Evolutionary conservation across 1,139 yeast genomes (phyloP).

Genomic region (Arxiozyma slooffiae): DNA sequence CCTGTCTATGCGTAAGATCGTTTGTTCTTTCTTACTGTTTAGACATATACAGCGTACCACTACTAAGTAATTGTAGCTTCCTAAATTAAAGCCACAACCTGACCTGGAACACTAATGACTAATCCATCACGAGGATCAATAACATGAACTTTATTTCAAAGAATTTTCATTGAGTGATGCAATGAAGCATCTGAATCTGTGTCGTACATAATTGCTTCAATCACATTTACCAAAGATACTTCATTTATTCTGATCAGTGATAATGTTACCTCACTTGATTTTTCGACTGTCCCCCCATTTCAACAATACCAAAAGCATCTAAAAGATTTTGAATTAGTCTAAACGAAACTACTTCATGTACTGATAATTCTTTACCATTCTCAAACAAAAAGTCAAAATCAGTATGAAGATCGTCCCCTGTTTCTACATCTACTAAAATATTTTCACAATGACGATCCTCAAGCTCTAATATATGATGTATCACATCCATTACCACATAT

Average conservation of each 20-base stretch:
- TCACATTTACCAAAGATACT: conserved; percentile 78
- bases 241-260: conserved; percentile 67
- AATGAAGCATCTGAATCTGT: conserved; percentile 27
- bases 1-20: background rate
- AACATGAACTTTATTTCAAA: conserved; percentile 77
- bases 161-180: conserved; percentile 54
- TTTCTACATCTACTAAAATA: conserved; percentile 58
- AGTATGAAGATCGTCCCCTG: conserved; percentile 81
- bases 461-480: conserved; percentile 79
- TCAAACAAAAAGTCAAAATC: conserved; percentile 93
- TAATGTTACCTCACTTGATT: conserved; percentile 78
- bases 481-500: conserved; percentile 94
- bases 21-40: no score
- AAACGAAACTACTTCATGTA: conserved; percentile 91
- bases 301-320: conserved; percentile 85
- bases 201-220: conserved; percentile 88
- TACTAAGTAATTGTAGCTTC: conserved; percentile 45
- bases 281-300: conserved; percentile 87
- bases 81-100: conserved; percentile 79
- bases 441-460: conserved; percentile 98
- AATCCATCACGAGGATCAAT: conserved; percentile 72
- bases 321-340: conserved; percentile 79
- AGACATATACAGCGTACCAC: background rate
- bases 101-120: conserved; percentile 85
- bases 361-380: conserved; percentile 43